These are phyloP conservation scores for Chaetoceros muelleri DNA, from an alignment of 108 stramenopile species.

Conservation along the genomic window DNA sequence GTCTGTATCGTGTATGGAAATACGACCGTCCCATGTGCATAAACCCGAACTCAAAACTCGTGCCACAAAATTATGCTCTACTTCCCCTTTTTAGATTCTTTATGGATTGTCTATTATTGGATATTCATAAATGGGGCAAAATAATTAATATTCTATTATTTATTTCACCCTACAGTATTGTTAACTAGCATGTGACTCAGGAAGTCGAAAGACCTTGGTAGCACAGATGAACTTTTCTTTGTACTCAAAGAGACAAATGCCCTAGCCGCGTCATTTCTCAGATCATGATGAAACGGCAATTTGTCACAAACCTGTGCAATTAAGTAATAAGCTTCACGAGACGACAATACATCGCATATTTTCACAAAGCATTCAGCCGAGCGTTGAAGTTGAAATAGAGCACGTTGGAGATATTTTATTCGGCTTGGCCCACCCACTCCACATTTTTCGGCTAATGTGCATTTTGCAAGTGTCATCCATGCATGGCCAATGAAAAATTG, in stretches of 20 bases:
- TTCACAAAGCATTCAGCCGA: background rate
- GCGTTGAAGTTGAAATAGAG: constrained; percentile 1
- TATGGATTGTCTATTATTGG: no score
- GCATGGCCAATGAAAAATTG: constrained; percentile 60
- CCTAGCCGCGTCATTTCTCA: constrained; percentile 20
- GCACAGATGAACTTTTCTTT: no score
- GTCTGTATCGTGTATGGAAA: no score
- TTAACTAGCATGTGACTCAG: no score
- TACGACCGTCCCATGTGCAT: no score
- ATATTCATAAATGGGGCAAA: no score
- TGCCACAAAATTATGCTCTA: no score
- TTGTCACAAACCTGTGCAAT: constrained; percentile 33
- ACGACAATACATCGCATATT: background rate
- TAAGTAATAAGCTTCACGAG: constrained; percentile 35
- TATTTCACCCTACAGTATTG: no score
- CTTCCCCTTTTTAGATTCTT: no score
- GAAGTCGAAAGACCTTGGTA: no score
- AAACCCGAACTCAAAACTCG: no score
- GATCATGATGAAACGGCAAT: constrained; percentile 7
- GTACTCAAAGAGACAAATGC: constrained; percentile 11
- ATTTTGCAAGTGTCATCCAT: constrained; percentile 60
- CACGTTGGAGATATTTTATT: constrained; percentile 1
- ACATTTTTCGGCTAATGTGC: constrained; percentile 8
- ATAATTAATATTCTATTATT: no score
- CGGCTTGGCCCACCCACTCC: background rate